phyloP scores from a whole-genome alignment of 768 basidiomycete genomes.

The Lactifluus echinatus region DNA sequence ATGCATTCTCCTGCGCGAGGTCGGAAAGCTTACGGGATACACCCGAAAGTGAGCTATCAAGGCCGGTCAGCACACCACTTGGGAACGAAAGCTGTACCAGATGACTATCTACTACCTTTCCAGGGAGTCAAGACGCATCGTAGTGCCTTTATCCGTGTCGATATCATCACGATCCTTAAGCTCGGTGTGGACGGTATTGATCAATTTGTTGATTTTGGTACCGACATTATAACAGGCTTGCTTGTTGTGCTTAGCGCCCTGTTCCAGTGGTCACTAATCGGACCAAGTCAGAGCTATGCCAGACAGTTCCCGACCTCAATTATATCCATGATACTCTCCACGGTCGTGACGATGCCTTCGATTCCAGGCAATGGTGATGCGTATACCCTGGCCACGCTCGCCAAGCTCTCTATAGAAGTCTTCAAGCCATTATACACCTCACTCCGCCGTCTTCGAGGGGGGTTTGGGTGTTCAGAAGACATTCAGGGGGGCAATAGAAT shows the following conservation, averaged over 20 bases:
- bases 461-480: background rate
- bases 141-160: background rate
- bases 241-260: constrained; percentile 18
- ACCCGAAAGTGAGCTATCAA: constrained; percentile 4
- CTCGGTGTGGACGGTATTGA: constrained; percentile 5
- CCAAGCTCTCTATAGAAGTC: background rate
- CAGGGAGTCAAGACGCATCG: background rate
- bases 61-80: background rate
- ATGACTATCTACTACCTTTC: background rate
- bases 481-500: background rate
- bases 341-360: constrained; percentile 3
- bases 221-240: constrained; percentile 16
- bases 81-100: background rate
- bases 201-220: constrained; percentile 7
- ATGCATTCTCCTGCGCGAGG: constrained; percentile 13
- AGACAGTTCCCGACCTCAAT: background rate
- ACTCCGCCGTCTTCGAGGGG: background rate
- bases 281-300: background rate
- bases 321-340: constrained; percentile 9
- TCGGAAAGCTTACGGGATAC: constrained; percentile 7
- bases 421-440: constrained; percentile 12
- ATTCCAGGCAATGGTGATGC: constrained; percentile 1
- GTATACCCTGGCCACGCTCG: background rate
- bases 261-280: background rate
- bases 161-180: constrained; percentile 5